Conservation (phyloP, 208 protist genomes). For the Leishmania amazonensis region DNA sequence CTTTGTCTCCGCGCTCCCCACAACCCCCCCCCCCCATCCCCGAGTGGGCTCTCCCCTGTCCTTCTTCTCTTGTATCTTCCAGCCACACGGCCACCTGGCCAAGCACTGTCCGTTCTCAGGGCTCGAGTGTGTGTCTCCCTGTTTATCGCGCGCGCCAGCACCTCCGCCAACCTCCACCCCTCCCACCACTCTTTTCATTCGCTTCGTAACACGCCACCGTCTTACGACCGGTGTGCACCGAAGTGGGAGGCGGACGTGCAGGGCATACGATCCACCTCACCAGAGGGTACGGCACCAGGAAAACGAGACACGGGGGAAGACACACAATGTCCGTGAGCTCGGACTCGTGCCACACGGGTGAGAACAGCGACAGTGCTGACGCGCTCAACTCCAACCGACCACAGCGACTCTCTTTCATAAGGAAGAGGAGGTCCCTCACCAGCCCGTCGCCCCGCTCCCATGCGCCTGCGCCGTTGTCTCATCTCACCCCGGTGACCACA, state of each 20-base stretch:
- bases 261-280: neutral
- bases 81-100: neutral
- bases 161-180: neutral
- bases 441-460: neutral
- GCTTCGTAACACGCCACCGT: no score
- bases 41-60: neutral
- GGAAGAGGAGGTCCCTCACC: neutral
- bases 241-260: neutral
- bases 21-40: no score
- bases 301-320: neutral
- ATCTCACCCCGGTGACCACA: neutral
- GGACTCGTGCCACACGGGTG: conserved; percentile 2
- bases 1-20: neutral
- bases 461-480: neutral
- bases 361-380: conserved; percentile 4
- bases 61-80: neutral
- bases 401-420: neutral
- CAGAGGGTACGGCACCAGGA: neutral
- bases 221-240: neutral
- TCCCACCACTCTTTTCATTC: neutral
- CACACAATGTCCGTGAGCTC: conserved; percentile 1
- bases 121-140: neutral
- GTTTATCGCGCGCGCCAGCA: neutral
- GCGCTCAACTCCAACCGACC: conserved; percentile 28
- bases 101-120: neutral